Conservation (phyloP, 139 green algal species). For the Monoraphidium neglectum region DNA sequence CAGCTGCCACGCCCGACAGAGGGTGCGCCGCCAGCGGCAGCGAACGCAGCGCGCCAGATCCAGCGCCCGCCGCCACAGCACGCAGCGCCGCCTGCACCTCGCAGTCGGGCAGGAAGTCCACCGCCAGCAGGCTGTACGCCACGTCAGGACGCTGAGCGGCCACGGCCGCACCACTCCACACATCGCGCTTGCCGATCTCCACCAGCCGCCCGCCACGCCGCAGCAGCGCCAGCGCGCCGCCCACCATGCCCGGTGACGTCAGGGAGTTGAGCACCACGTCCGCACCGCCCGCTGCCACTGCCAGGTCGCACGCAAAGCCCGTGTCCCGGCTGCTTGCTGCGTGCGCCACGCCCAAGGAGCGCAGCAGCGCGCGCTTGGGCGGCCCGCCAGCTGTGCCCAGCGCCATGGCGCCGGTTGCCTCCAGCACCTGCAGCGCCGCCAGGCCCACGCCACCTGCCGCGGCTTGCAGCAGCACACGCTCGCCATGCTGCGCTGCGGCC, state of each 20-base stretch:
- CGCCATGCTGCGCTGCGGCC: conserved; percentile 18
- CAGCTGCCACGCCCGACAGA: conserved; percentile 37
- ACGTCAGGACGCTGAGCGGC: conserved; percentile 78
- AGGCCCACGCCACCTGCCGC: conserved; percentile 78
- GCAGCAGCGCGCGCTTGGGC: conserved; percentile 72
- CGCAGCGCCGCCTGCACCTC: conserved; percentile 35
- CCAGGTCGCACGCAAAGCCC: conserved; percentile 53
- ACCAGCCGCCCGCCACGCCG: conserved; percentile 55
- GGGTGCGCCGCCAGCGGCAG: conserved; percentile 40
- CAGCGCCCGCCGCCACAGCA: conserved; percentile 30
- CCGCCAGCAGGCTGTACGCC: conserved; percentile 68
- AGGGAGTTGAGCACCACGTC: conserved; percentile 80
- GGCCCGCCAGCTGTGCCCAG: conserved; percentile 67
- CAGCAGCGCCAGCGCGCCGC: conserved; percentile 62
- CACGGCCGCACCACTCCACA: conserved; percentile 63
- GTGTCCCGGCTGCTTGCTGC: conserved; percentile 65
- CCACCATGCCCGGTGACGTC: conserved; percentile 83
- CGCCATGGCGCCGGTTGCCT: conserved; percentile 28
- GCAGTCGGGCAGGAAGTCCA: conserved; percentile 81
- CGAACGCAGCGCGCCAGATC: conserved; percentile 27
- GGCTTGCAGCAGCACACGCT: conserved; percentile 69
- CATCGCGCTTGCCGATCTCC: conserved; percentile 90
- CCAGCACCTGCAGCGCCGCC: conserved; percentile 63
- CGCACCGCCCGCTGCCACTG: conserved; percentile 31
- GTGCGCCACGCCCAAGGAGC: conserved; percentile 44